These are phyloP conservation scores for Leishmania guyanensis DNA, from an alignment of 208 protist species.

Conservation along the genomic window DNA sequence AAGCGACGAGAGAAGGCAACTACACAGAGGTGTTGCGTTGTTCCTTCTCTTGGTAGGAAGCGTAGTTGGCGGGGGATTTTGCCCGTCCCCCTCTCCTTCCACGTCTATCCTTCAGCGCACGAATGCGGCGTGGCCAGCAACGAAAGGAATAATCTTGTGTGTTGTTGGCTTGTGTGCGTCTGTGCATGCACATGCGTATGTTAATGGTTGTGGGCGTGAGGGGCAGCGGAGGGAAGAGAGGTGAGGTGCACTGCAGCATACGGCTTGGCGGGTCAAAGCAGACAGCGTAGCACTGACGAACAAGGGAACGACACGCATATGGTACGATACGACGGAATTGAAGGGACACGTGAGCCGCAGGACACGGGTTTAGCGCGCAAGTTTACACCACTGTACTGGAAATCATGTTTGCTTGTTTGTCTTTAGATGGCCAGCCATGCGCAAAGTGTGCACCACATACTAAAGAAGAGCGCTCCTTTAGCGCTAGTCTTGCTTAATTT, in stretches of 20 bases:
- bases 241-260: neutral
- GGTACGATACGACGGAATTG: neutral
- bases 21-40: neutral
- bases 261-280: neutral
- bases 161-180: neutral
- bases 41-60: neutral
- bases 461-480: neutral
- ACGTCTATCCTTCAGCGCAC: neutral
- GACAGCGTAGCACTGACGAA: neutral
- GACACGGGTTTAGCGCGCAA: neutral
- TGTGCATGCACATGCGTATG: neutral
- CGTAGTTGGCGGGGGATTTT: neutral
- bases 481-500: neutral
- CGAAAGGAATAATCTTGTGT: neutral
- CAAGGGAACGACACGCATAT: neutral
- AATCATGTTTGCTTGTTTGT: neutral
- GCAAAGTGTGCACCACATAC: neutral
- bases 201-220: neutral
- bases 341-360: neutral
- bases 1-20: neutral
- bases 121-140: neutral
- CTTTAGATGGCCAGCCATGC: neutral
- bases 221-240: neutral
- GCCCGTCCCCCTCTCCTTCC: neutral
- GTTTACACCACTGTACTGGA: neutral